Percentiles rank a stretch among this genome's conserved stretches.
Conservation (phyloP, 2,329 filamentous ascomycete species). For the Tolypocladium capitatum region DNA sequence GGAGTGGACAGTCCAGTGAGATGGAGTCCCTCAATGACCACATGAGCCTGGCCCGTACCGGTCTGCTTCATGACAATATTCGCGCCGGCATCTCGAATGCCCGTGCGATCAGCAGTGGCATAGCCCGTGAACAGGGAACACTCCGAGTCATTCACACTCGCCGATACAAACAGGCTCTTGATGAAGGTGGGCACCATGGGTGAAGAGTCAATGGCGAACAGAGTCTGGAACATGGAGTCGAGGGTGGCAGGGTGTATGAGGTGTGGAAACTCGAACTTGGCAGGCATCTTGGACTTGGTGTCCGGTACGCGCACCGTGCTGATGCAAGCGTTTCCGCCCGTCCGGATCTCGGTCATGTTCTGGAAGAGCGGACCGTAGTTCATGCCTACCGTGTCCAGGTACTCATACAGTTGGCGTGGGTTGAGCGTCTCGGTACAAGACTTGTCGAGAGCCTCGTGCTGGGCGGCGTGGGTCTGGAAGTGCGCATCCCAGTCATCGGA, state of each 20-base stretch:
- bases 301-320: constrained; percentile 30
- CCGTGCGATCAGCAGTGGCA: constrained; percentile 21
- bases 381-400: constrained; percentile 35
- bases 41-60: constrained; percentile 16
- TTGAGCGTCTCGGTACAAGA: constrained; percentile 20
- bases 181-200: constrained; percentile 38
- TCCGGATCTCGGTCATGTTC: constrained; percentile 27
- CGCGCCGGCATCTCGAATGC: constrained; percentile 25
- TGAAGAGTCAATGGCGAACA: constrained; percentile 29
- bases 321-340: constrained; percentile 19
- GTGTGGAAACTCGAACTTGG: constrained; percentile 37
- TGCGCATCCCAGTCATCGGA: constrained; percentile 6
- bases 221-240: constrained; percentile 41
- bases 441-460: constrained; percentile 11
- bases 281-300: constrained; percentile 39
- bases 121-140: constrained; percentile 26
- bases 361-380: constrained; percentile 37
- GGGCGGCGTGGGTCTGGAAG: constrained; percentile 9
- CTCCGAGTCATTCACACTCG: constrained; percentile 17
- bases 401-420: constrained; percentile 36
- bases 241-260: constrained; percentile 45
- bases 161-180: constrained; percentile 31
- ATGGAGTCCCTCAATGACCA: constrained; percentile 31
- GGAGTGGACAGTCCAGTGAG: constrained; percentile 23
- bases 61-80: constrained; percentile 29